Percentiles rank a stretch among this genome's conserved stretches.
phyloP scores from a whole-genome alignment of 768 basidiomycete species.

The Udeniomyces megalosporus region DNA sequence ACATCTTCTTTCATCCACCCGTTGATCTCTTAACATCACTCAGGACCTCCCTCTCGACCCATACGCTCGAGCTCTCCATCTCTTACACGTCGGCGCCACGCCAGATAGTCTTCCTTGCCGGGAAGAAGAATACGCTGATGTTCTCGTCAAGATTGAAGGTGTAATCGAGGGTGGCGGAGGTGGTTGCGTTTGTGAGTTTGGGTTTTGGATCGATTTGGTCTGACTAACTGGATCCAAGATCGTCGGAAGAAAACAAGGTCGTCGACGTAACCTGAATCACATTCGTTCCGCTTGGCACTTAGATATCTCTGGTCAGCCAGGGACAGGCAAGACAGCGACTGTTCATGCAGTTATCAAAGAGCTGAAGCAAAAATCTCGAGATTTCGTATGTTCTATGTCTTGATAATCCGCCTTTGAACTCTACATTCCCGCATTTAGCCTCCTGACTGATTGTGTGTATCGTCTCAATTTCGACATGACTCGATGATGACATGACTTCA shows the following conservation, averaged over 20 bases:
- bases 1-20: conserved; percentile 22
- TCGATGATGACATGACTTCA: too few species aligned
- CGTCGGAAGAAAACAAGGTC: not conserved
- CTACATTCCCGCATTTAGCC: not conserved
- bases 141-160: conserved; percentile 61
- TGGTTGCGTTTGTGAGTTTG: conserved; percentile 74
- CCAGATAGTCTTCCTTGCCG: conserved; percentile 81
- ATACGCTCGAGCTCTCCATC: conserved; percentile 74
- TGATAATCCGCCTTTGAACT: not conserved
- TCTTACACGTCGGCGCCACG: conserved; percentile 79
- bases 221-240: not conserved
- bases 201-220: not conserved
- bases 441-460: not conserved
- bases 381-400: conserved; percentile 40
- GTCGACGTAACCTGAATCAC: conserved; percentile 1
- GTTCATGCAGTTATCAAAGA: conserved; percentile 84
- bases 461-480: too few species aligned
- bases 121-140: conserved; percentile 62
- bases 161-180: conserved; percentile 83
- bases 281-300: not conserved
- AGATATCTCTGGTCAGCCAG: conserved; percentile 98
- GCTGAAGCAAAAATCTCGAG: conserved; percentile 71
- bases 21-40: conserved; percentile 18
- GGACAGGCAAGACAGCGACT: conserved; percentile 96
- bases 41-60: conserved; percentile 52